A percentile compares a stretch with the other conserved stretches of the same genome.
These are phyloP conservation scores for Murraya paniculata DNA, from an alignment of 345 rosid genomes.

Conservation along the genomic window DNA sequence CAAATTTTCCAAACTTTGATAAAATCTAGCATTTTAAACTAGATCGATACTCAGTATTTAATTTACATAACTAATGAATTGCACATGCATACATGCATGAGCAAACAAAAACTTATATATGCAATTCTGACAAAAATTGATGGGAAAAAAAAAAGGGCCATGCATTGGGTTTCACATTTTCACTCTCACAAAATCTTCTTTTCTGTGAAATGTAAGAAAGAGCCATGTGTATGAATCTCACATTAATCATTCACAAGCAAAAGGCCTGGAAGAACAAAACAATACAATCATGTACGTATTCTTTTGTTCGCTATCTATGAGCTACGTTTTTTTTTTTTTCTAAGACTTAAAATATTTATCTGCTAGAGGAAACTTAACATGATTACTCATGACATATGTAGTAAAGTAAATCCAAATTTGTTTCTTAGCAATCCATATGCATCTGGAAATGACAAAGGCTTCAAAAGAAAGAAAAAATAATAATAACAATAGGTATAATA, in stretches of 20 bases:
- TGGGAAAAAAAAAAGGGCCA: neutral
- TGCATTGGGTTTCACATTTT: neutral
- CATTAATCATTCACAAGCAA: neutral
- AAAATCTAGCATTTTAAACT: too few species aligned
- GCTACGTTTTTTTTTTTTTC: too few species aligned
- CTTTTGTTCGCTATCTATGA: neutral
- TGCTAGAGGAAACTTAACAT: neutral
- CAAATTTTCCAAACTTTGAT: too few species aligned
- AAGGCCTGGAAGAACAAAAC: constrained; percentile 13
- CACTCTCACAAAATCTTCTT: neutral
- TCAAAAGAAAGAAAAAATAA: neutral
- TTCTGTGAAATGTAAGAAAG: neutral
- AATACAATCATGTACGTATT: neutral
- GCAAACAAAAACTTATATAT: neutral
- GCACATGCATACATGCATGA: neutral
- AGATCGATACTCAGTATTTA: neutral
- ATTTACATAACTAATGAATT: neutral
- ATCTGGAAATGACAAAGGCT: neutral
- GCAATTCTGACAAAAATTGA: neutral
- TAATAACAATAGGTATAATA: neutral
- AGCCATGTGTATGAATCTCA: neutral
- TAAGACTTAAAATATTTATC: neutral
- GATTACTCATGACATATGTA: neutral
- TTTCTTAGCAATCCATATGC: neutral
- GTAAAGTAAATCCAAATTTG: neutral